A percentile compares a stretch with the other conserved stretches of the same genome.
phyloP scores from a whole-genome alignment of 2,329 filamentous ascomycete species.

The Trichophyton simii region DNA sequence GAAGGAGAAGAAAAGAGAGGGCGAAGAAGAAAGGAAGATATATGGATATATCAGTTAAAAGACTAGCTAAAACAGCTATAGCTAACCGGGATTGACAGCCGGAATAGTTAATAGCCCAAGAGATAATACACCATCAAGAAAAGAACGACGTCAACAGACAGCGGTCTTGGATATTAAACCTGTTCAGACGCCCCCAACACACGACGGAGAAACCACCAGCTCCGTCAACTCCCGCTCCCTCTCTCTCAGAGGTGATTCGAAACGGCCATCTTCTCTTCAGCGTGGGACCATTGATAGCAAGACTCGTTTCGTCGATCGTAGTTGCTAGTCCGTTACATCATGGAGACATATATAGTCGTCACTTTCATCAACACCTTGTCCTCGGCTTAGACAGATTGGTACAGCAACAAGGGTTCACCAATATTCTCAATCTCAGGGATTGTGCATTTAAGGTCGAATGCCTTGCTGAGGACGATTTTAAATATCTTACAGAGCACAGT shows the following conservation, averaged over 20 bases:
- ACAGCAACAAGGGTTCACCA: constrained; percentile 86
- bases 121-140: constrained; percentile 1
- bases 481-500: constrained; percentile 61
- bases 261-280: background rate
- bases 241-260: background rate
- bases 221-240: background rate
- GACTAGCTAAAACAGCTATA: background rate
- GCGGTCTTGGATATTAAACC: background rate
- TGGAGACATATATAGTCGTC: constrained; percentile 3
- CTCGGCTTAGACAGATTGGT: constrained; percentile 30
- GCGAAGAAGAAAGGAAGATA: background rate
- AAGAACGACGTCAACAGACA: background rate
- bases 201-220: background rate
- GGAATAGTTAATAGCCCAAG: background rate
- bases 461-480: constrained; percentile 97
- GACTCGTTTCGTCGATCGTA: background rate
- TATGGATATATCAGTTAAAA: background rate
- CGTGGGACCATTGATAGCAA: background rate
- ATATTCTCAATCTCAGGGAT: constrained; percentile 98
- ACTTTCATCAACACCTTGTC: background rate
- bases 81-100: background rate
- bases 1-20: background rate
- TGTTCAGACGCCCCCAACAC: background rate
- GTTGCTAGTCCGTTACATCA: background rate
- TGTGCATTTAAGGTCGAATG: constrained; percentile 96